Evolutionary conservation across 306 rosid genomes (phyloP).

Genomic region (Vicia faba): DNA sequence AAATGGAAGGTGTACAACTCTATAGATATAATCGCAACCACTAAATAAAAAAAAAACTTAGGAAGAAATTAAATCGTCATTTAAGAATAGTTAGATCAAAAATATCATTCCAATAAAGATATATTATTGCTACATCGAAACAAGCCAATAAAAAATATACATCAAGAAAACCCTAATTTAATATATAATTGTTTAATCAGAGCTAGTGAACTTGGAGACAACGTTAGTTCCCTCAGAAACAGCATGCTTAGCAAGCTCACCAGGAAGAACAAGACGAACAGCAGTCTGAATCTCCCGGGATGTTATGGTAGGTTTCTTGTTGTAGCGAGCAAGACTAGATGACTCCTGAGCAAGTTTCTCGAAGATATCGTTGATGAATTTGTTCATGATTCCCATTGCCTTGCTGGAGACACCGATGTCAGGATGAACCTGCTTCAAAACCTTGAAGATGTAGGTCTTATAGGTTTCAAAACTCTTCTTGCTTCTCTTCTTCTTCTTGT

Average conservation of each 20-base stretch:
- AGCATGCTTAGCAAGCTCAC: constrained; percentile 52
- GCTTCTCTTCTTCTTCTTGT: constrained; percentile 43
- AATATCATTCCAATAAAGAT: too few relatives aligned
- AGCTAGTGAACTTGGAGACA: too few relatives aligned
- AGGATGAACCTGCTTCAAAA: constrained; percentile 55
- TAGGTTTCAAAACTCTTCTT: constrained; percentile 45
- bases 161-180: too few relatives aligned
- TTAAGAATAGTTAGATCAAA: too few relatives aligned
- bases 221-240: constrained; percentile 58
- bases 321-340: constrained; percentile 44
- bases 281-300: constrained; percentile 56
- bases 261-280: constrained; percentile 49
- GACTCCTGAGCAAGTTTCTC: constrained; percentile 50
- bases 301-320: constrained; percentile 51
- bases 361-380: constrained; percentile 52
- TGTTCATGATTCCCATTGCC: constrained; percentile 57
- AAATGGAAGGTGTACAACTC: too few relatives aligned
- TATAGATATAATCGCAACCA: too few relatives aligned
- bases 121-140: too few relatives aligned
- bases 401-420: constrained; percentile 56
- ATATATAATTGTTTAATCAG: too few relatives aligned
- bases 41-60: too few relatives aligned
- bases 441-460: constrained; percentile 52
- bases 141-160: too few relatives aligned
- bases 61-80: too few relatives aligned